Base-by-base conservation (phyloP, 2,329 filamentous ascomycete species). In the Beauveria rudraprayagi region DNA sequence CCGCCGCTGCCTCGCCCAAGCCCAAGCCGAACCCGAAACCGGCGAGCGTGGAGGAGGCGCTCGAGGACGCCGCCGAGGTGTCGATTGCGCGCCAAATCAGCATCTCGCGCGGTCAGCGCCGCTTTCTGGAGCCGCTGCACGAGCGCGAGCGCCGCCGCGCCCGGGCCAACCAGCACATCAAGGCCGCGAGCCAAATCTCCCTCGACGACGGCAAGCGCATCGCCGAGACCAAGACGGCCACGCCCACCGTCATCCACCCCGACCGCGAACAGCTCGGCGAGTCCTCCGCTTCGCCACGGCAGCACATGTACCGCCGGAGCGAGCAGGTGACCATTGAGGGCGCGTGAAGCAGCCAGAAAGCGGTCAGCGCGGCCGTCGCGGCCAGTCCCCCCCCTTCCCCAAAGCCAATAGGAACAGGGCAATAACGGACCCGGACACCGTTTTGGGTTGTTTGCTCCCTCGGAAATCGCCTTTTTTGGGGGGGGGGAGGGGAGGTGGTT, bases 11-110 rank as follows among this genome's bases (percentile, higher is more conserved):
- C 28, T 6, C 43, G 30, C 24, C n/a, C 3, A 24, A n/a, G 47
- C 56, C 47, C 4, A 9, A 22, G 30, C 56, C 56, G 24, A 52
- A 52, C 26, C 46, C 46, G 11, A 60, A 46, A 26, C 48, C 47
- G 5, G 14, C 47, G 24, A 60, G 26, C 30, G 37, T 37, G 22
- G 59, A 48, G 9, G 52, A 41, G 30, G 59, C 74, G 7, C 71
- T 82, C 16, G 79, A 80, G 64, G 78, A 78, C 48, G 83, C 85
- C 1, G 84, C 86, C 4, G 82, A 88, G 70, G 78, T 87, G 51
- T 88, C 85, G 1, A 88, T 89, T 65, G 86, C 86, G 0, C 78
- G 87, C 1, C 85, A 89, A 69, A 87, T 89, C 65, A 87, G 83
- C 65, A 76, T 89, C 28, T 87, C 84, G 14, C 75, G 81, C 14